Evolutionary conservation across 768 basidiomycete genomes (phyloP), one percentile per base, ranked within the genome.

Genomic region (Neoboletus brunneissimus): DNA sequence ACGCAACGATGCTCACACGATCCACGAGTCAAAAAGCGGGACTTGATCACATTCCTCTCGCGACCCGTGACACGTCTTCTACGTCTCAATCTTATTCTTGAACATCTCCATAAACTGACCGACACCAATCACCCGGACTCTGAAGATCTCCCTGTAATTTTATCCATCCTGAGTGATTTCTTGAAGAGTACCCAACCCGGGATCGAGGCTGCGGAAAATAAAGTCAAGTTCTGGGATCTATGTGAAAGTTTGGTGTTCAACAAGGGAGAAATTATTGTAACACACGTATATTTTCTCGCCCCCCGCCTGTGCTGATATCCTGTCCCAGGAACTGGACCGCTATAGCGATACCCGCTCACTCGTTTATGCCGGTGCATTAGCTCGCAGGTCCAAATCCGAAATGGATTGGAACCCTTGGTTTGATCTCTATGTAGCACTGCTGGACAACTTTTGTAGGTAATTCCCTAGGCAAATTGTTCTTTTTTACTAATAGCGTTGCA

Each of bases 51-150:
- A 3, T 89, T 96, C 64, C 78, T 95, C 25, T 91, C 89, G 13
- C 81, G 94, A 5, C 92, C 94, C 0, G 87, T 94, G 31, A 94
- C 91, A 5, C 86, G 92, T n/a, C 81, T 96, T 25, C 92, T 91
- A 8, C 81, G 94, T 27, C 76, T 94, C 1, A 82, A 82, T 42
- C 81, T 96, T 12, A 74, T 92, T 1, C 76, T 96, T 12, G 85
- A 89, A 59, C 82, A 86, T 49, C 78, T 88, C 12, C 71, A 83
- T 53, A 87, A 90, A 64, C 68, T 82, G 40, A 89, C 88, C 0
- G 82, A 85, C n/a, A 53, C 75, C 22, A 83, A 84, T n/a, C 91
- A 94, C 67, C 86, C 87, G 0, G 94, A 96, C 70, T 66, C 82
- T 43, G 89, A 94, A 57, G 83, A 81, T 4, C 77, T 95, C 8